These are phyloP conservation scores for Diaporthe capsici DNA, from an alignment of 2,329 filamentous ascomycete genomes.

Conservation along the genomic window DNA sequence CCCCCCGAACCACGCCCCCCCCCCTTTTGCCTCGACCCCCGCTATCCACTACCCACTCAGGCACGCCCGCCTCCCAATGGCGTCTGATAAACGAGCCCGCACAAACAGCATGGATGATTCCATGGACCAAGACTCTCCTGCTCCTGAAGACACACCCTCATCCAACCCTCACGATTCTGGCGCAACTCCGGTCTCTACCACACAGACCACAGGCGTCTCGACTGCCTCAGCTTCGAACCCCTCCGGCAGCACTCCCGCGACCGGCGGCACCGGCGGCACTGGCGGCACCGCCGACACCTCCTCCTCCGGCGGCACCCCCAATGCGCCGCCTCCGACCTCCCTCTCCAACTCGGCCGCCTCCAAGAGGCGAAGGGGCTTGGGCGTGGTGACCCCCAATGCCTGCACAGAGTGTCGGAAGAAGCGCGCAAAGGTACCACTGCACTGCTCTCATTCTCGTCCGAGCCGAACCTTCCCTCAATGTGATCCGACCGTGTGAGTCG, in stretches of 20 bases:
- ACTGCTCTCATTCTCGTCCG: not conserved
- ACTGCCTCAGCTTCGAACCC: slow-evolving; percentile 25
- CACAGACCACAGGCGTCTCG: slow-evolving; percentile 33
- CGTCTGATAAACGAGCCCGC: slow-evolving; percentile 27
- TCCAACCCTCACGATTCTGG: slow-evolving; percentile 10
- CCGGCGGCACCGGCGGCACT: slow-evolving; percentile 24
- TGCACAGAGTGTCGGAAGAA: slow-evolving; percentile 75
- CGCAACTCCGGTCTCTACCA: slow-evolving; percentile 26
- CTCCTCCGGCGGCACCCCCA: slow-evolving; percentile 46
- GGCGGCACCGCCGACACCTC: slow-evolving; percentile 43
- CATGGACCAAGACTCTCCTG: slow-evolving; percentile 42
- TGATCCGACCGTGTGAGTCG: not conserved
- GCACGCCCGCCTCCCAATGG: slow-evolving; percentile 13
- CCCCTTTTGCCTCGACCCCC: not conserved
- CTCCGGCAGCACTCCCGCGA: slow-evolving; percentile 23
- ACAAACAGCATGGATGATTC: slow-evolving; percentile 40
- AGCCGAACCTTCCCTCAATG: not conserved
- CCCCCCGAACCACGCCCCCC: not conserved
- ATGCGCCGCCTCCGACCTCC: slow-evolving; percentile 39
- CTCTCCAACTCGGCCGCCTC: slow-evolving; percentile 49
- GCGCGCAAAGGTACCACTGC: slow-evolving; percentile 67
- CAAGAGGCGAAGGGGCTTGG: slow-evolving; percentile 68
- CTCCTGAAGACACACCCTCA: slow-evolving; percentile 3
- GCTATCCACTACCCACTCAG: slow-evolving; percentile 15
- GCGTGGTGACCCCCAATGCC: slow-evolving; percentile 71